Evolutionary conservation across 2,329 filamentous ascomycete species (phyloP).

Genomic region (Colletotrichum sp.): DNA sequence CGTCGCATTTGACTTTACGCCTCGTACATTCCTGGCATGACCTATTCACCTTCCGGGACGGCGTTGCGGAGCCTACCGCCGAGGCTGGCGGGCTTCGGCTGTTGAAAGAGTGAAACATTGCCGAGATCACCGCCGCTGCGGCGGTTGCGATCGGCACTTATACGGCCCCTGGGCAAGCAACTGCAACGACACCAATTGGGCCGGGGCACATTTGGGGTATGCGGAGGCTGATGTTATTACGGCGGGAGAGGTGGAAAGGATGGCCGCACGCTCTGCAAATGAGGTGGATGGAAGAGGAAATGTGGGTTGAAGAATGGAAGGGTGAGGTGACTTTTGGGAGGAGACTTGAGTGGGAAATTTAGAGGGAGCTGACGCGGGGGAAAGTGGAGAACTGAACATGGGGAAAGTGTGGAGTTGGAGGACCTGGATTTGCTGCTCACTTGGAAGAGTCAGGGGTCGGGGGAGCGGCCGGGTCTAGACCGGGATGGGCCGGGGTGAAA

Average conservation of each 20-base stretch:
- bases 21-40: constrained; percentile 32
- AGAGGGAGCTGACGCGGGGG: neutral
- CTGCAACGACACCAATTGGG: neutral
- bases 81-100: neutral
- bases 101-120: constrained; percentile 19
- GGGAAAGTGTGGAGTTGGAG: neutral
- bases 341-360: neutral
- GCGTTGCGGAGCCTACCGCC: neutral
- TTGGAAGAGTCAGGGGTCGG: neutral
- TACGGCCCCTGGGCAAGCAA: neutral
- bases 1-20: constrained; percentile 44
- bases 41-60: constrained; percentile 24
- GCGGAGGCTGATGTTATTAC: neutral
- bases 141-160: constrained; percentile 1
- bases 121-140: neutral
- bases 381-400: neutral
- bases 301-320: neutral
- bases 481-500: neutral
- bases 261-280: neutral
- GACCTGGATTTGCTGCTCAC: neutral
- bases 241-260: neutral
- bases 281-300: neutral
- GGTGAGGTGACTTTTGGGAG: neutral
- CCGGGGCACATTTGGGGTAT: neutral
- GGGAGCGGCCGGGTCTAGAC: neutral